Percentiles rank a stretch among this genome's conserved stretches.
These are phyloP conservation scores for Trichoderma arundinaceum DNA, from an alignment of 2,329 filamentous ascomycete genomes.

Conservation along the genomic window DNA sequence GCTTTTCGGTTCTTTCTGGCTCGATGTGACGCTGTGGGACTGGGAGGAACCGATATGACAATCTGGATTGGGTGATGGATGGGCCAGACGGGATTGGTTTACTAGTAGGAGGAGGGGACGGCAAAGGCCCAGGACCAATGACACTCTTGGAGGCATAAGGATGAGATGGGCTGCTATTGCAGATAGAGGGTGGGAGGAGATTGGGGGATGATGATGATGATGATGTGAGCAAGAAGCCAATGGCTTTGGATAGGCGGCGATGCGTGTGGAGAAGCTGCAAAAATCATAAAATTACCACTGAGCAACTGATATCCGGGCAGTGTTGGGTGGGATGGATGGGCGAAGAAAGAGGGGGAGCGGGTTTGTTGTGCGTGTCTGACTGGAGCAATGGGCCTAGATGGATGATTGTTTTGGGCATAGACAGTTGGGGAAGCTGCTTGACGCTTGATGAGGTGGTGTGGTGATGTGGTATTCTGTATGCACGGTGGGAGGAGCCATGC, in stretches of 20 bases:
- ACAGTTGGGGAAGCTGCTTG: constrained; percentile 23
- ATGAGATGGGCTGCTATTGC: constrained; percentile 4
- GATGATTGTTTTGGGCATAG: constrained; percentile 20
- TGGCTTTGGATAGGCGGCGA: constrained; percentile 16
- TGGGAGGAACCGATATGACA: constrained; percentile 9
- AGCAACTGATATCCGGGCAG: constrained; percentile 23
- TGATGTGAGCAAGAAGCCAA: constrained; percentile 21
- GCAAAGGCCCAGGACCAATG: background rate
- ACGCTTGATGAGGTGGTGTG: constrained; percentile 27
- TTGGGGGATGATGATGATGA: constrained; percentile 18
- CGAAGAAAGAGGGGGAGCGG: background rate
- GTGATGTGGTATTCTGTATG: constrained; percentile 27
- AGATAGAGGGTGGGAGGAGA: background rate
- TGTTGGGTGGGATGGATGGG: constrained; percentile 11
- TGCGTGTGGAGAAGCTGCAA: constrained; percentile 12
- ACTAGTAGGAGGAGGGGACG: background rate
- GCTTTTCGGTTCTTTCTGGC: constrained; percentile 18
- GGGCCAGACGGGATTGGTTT: background rate
- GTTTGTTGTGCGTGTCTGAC: background rate
- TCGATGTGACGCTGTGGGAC: constrained; percentile 23
- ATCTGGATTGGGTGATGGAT: constrained; percentile 14
- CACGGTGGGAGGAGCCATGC: background rate
- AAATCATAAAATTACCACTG: background rate
- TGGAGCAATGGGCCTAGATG: background rate
- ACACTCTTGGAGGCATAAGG: background rate